Base-by-base conservation (phyloP, 306 rosid genomes). In the Datisca glomerata region DNA sequence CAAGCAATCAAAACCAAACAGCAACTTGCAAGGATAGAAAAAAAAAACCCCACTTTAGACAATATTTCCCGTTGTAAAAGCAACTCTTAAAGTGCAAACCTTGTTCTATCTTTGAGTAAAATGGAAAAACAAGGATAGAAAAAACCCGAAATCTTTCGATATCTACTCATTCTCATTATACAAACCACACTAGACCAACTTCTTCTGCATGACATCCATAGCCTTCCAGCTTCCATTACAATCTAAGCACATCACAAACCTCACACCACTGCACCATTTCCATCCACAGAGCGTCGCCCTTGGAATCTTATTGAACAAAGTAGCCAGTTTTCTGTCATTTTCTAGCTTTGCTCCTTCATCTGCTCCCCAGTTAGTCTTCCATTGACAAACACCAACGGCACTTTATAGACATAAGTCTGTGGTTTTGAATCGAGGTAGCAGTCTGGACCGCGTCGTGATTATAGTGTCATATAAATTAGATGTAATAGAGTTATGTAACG, bases 201-300 rank as follows among this genome's bases (percentile, higher is more conserved):
- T 80, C 78, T 70, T 66, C 17, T 60, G 35, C 2, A 41, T 49
- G 58, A 46, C 57, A 42, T 75, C 81, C 75, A 84, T 54, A 35
- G 84, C 78, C 81, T 84, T 89, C 41, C 98, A 84, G 47, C 98
- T 89, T 36, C 95, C 98, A 66, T 55, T 68, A 55, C 95, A 89
- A 11, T 47, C 55, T 64, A 24, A 43, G 20, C 98, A 89, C 91
- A 89, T 70, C 34, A 84, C 72, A 56, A 89, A 89, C 31, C 93
- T 78, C 57, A 84, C 33, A 9, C 81, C 80, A 11, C 63, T 93
- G 60, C 98, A 89, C 3, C 79, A 86, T 59, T 63, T 63, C 42
- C 98, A 89, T 20, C 75, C 79, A 0, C 66, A 60, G 2, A 38
- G 21, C 0, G 60, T 71, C 58, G 64, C 79, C 49, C 8, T 66